Evolutionary conservation across 352 stramenopile genomes (phyloP).

Genomic region (Globisporangium nagaii): DNA sequence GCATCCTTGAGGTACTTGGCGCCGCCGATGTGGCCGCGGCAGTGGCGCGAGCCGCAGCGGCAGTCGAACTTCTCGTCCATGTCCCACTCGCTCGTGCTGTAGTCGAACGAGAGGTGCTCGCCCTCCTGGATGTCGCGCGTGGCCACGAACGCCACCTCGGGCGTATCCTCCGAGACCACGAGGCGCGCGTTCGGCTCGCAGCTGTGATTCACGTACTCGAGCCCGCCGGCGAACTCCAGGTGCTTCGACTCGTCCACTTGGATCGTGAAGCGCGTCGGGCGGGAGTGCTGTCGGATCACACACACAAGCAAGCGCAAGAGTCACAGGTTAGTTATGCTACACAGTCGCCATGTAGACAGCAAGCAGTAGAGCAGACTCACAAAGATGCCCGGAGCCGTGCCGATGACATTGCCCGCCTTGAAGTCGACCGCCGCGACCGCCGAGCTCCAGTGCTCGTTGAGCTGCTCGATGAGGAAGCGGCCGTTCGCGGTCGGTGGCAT

Average conservation of each 20-base stretch:
- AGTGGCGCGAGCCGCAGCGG: conserved; percentile 57
- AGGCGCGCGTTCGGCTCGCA: conserved; percentile 82
- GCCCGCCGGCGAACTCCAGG: conserved; percentile 73
- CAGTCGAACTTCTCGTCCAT: conserved; percentile 90
- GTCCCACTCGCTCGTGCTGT: conserved; percentile 88
- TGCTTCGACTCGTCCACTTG: conserved; percentile 75
- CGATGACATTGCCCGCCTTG: conserved; percentile 57
- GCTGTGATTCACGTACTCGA: conserved; percentile 88
- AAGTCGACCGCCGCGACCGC: conserved; percentile 67
- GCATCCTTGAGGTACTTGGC: conserved; percentile 75
- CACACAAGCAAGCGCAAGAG: too few relatives aligned
- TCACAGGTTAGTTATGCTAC: too few relatives aligned
- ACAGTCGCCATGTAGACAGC: not conserved
- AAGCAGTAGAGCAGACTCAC: conserved; percentile 31
- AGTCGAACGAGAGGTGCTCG: conserved; percentile 84
- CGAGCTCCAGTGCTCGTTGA: conserved; percentile 72
- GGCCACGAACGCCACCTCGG: conserved; percentile 71
- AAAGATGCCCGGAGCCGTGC: conserved; percentile 56
- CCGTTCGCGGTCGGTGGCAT: conserved; percentile 53
- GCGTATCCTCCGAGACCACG: conserved; percentile 67
- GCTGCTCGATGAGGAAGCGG: conserved; percentile 66
- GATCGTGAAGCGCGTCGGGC: conserved; percentile 80
- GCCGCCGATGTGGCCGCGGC: conserved; percentile 64
- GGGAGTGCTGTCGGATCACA: conserved; percentile 22
- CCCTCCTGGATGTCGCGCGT: conserved; percentile 67